Evolutionary conservation across 2,329 filamentous ascomycete species (phyloP), one percentile per base, ranked within the genome.

Genomic region (Ceratocystis variospora): DNA sequence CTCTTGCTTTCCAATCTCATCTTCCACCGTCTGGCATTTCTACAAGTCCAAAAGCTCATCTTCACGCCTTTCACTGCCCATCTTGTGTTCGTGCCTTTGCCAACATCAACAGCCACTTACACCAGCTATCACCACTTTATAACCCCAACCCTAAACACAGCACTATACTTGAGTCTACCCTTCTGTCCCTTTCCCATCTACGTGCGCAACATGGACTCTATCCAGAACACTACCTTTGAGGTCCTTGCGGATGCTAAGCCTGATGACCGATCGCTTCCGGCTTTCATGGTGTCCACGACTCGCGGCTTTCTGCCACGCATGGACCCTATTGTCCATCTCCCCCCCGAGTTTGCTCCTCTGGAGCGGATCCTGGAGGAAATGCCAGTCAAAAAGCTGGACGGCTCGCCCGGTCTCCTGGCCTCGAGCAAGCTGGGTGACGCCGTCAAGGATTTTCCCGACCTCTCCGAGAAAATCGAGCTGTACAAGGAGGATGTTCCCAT

Each of bases 271-370:
- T 81, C 83, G 55, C 78, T 89, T 33, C 86, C 86, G 5, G 84
- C 87, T 71, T 92, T 92, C 78, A 89, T 90, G 84, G 87, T 91
- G 48, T 90, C 87, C 57, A 89, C 84, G 25, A 82, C 83, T 3
- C 80, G 87, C 67, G 88, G 88, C 63, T 93, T 91, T 74, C 79
- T 93, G 44, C 88, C 88, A 12, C 83, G 88, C 15, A 79, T 80
- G 73, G 79, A 87, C 69, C 85, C 85, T 57, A 76, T 86, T 70
- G 77, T 79, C 62, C 74, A 79, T 8, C 83, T 96, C 0, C 91
- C 92, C 22, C 70, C 79, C 15, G 87, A 87, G 73, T 96, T 96
- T 73, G 81, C 84, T 45, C 77, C 83, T 3, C 79, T 96, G 44
- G 85, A 89, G 74, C 84, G 83, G 28, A 80, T 96, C 69, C 81